Evolutionary conservation across 139 green algal species (phyloP).

Genomic region (Trebouxia sp.): DNA sequence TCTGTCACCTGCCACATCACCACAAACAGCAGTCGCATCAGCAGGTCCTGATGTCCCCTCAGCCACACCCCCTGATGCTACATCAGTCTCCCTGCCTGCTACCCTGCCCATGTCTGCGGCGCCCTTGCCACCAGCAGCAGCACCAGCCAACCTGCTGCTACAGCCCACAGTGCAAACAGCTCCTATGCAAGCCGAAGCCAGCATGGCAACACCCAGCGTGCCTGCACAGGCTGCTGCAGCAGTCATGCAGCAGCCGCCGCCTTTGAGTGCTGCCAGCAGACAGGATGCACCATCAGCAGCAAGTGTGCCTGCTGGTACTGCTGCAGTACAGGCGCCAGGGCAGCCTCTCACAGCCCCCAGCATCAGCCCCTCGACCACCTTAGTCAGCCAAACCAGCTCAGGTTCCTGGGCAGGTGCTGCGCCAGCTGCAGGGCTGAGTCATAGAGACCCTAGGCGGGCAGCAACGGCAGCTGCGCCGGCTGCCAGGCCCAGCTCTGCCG

Average conservation of each 20-base stretch:
- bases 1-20: no score
- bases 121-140: no score
- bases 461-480: not conserved
- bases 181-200: no score
- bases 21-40: not conserved
- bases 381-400: not conserved
- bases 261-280: no score
- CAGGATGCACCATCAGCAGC: not conserved
- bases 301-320: no score
- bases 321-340: no score
- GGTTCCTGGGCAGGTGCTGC: no score
- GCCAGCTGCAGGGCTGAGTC: constrained; percentile 15
- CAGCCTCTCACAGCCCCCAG: not conserved
- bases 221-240: not conserved
- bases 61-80: not conserved
- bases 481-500: not conserved
- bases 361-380: not conserved
- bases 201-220: no score
- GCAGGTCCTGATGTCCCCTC: not conserved
- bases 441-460: not conserved
- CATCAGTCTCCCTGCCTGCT: not conserved
- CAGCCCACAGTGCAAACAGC: no score
- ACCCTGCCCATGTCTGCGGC: not conserved
- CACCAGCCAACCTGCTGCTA: not conserved
- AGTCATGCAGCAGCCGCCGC: no score